Evolutionary conservation across 805 yeast species (phyloP).

Genomic region (Candida gorgasii): DNA sequence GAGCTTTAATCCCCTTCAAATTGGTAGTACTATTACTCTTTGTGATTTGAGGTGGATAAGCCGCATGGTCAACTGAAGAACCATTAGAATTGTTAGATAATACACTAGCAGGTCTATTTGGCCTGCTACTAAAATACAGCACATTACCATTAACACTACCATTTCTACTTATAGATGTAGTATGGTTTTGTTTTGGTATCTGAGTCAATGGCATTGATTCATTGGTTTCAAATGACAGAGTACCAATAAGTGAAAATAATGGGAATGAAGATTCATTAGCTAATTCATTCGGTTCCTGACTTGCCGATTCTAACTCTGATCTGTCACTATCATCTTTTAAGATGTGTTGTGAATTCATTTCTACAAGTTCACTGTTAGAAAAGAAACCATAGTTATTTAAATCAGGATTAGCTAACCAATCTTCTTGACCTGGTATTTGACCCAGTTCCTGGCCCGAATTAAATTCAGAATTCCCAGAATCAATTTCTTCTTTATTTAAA

Average conservation of each 20-base stretch:
- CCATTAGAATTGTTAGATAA: constrained; percentile 40
- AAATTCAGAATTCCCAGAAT: neutral
- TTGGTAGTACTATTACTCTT: constrained; percentile 8
- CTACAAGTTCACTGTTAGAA: constrained; percentile 3
- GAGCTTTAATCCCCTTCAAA: constrained; percentile 2
- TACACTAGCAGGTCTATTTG: constrained; percentile 39
- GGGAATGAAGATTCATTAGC: constrained; percentile 26
- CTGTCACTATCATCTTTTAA: constrained; percentile 3
- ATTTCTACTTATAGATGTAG: constrained; percentile 4
- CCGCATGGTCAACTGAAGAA: constrained; percentile 21
- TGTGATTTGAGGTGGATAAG: constrained; percentile 15
- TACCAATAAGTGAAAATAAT: constrained; percentile 43
- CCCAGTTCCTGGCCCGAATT: neutral
- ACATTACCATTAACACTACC: constrained; percentile 5
- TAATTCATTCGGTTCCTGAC: constrained; percentile 4
- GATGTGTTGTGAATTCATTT: neutral
- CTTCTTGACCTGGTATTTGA: neutral
- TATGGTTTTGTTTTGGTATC: constrained; percentile 19
- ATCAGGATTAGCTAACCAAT: constrained; percentile 2
- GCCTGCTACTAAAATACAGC: constrained; percentile 5
- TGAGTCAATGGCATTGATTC: constrained; percentile 37
- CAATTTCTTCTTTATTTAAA: neutral
- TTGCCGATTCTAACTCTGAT: constrained; percentile 2
- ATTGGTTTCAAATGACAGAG: constrained; percentile 35
- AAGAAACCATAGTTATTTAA: constrained; percentile 3